Evolutionary conservation across 176 grass and related monocot genomes (phyloP), one percentile per base, ranked within the genome.

Genomic region (Hsuehochloa calcarea): DNA sequence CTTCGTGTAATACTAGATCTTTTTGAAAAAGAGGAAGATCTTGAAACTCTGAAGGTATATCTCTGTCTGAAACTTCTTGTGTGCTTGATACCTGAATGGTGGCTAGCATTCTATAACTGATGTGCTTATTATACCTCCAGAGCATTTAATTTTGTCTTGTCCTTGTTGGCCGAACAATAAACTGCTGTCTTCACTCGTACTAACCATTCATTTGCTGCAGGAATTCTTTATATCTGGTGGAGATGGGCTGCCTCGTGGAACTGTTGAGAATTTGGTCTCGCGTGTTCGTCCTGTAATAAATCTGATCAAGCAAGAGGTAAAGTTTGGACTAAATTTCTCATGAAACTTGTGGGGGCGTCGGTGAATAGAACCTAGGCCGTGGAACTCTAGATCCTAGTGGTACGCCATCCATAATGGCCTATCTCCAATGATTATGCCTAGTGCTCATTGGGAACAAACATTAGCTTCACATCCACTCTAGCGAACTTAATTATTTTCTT

Each of bases 171-270:
- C 22, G 43, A 68, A 78, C 31, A 74, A 79, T 85, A 85, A 72
- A 58, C 38, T 65, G 54, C 49, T 83, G 22, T 85, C 43, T 81
- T 65, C 80, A 68, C 35, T 17, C 23, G 31, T 34, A 2, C 8
- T 81, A 50, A 68, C 26, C 55, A 74, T 62, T 55, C 31, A 39
- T 70, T 63, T 84, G n/a, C 51, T 87, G 64, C 84, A 98, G 96
- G 96, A 98, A 91, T 98, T 98, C 70, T 98, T 98, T 68, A 94
- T 98, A 86, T 92, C 96, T 86, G 96, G 93, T 50, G 96, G 96
- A 90, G 96, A 98, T 95, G 96, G 96, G 26, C 87, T 98, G 74
- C 96, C 96, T 80, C 89, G 96, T 72, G 96, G 96, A 94, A 95
- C 96, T 89, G 96, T 95, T 86, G 96, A 98, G 83, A 98, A 98